These are phyloP conservation scores for Brassica incana DNA, from an alignment of 345 rosid species.

Conservation along the genomic window DNA sequence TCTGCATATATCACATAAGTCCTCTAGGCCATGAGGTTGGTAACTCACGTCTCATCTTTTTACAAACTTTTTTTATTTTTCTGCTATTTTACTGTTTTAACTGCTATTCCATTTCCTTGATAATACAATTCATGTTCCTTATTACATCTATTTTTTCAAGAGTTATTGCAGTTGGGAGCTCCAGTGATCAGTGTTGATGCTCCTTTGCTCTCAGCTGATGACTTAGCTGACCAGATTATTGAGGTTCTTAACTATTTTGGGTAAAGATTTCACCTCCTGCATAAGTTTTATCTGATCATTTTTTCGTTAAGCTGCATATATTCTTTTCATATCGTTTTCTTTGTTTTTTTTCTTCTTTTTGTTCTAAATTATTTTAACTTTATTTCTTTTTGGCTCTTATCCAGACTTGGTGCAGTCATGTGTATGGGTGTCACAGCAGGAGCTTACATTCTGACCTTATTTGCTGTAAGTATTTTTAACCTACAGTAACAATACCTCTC, in stretches of 20 bases:
- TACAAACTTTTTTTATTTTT: neutral
- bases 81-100: too few species aligned
- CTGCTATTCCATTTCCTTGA: too few species aligned
- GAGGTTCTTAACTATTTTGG: conserved; percentile 95
- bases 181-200: conserved; percentile 54
- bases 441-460: conserved; percentile 86
- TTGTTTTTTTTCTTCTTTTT: neutral
- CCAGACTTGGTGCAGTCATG: conserved; percentile 92
- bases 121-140: conserved; percentile 44
- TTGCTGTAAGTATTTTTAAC: conserved; percentile 68
- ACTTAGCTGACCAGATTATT: conserved; percentile 85
- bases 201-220: conserved; percentile 77
- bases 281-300: neutral
- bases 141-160: conserved; percentile 59
- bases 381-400: conserved; percentile 16
- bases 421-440: conserved; percentile 99
- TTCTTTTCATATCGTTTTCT: neutral
- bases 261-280: conserved; percentile 48
- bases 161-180: conserved; percentile 95
- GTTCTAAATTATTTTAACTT: neutral
- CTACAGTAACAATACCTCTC: neutral
- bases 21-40: conserved; percentile 99
- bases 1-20: conserved; percentile 92
- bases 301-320: neutral
- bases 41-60: conserved; percentile 32